A percentile compares a stretch with the other conserved stretches of the same genome.
Conservation (phyloP, 345 rosid genomes). For the Aquilaria yunnanensis region DNA sequence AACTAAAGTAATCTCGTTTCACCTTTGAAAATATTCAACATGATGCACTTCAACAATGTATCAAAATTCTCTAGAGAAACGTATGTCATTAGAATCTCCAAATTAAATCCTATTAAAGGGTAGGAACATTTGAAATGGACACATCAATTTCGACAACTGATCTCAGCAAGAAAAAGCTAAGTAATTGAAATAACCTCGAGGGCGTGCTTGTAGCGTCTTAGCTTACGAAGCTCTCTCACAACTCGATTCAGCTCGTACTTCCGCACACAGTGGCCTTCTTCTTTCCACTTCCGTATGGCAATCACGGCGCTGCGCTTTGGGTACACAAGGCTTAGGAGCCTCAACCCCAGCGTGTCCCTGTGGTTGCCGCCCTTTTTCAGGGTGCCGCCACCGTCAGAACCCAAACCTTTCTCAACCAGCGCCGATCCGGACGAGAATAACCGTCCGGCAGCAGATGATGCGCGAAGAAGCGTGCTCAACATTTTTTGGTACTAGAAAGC, state of each 20-base stretch:
- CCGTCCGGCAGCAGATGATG: constrained; percentile 31
- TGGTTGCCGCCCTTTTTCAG: constrained; percentile 19
- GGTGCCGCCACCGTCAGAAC: constrained; percentile 5
- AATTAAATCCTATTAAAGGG: too few species aligned
- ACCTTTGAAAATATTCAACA: too few species aligned
- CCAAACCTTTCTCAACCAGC: constrained; percentile 16
- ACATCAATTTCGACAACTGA: not conserved
- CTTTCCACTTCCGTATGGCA: constrained; percentile 60
- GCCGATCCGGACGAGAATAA: constrained; percentile 34
- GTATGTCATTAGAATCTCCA: too few species aligned
- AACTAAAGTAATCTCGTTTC: too few species aligned
- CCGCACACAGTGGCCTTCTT: constrained; percentile 59
- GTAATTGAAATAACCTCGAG: constrained; percentile 48
- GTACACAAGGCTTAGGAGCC: constrained; percentile 61
- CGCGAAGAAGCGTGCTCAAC: constrained; percentile 31
- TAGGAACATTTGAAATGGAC: not conserved
- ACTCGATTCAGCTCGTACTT: constrained; percentile 82
- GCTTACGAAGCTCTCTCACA: constrained; percentile 82
- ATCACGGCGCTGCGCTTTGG: constrained; percentile 80
- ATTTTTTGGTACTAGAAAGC: constrained; percentile 11
- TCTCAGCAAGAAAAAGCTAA: not conserved
- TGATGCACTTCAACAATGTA: too few species aligned
- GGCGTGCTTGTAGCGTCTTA: constrained; percentile 83
- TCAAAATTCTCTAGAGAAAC: too few species aligned
- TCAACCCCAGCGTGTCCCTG: constrained; percentile 59